Base-by-base conservation (phyloP, 108 stramenopile genomes). In the Poteriospumella lacustris region DNA sequence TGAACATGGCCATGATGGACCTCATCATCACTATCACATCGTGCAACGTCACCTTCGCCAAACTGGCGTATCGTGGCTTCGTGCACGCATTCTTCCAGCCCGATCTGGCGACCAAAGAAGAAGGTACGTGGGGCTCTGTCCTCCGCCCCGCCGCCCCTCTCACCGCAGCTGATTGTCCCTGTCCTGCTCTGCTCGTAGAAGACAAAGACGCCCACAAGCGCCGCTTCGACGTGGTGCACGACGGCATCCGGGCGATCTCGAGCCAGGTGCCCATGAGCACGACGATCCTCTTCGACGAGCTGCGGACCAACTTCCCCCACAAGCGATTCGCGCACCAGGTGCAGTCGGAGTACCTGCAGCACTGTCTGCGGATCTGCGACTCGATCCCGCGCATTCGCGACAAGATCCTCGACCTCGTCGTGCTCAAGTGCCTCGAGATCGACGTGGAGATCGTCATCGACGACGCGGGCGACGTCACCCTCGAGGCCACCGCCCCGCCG, bases 371-470 rank as follows among this genome's bases (percentile, higher is more conserved):
- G 39, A 9, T 88, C 52, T 77, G 86, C 1, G 58, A 75, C 44
- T 64, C 83, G 26, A 68, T 68, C 0, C 87, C 84, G 0, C 68
- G 75, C 1, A 72, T 88, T 15, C 89, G 85, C 72, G 83, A 81
- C 28, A 87, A 79, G 5, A 76, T 91, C 39, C 76, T 91, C 60
- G 77, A 72, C 40, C 60, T 92, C 42, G 80, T 92, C 39, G 86
- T 96, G 38, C 92, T 93, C 58, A 90, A 89, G 62, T 93, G 93
- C 40, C 75, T 98, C 68, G 95, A 96, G 83, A 92, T 98, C 60
- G 97, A 98, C 85, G 97, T 98, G 44, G 93, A 98, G 78, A 96
- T 98, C 68, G 90, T 91, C 76, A 96, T 98, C 60, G 80, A 85
- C 58, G 89, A 94, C 59, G 79, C 83, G 39, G 97, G 97, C 15